phyloP scores from a whole-genome alignment of 805 yeast genomes.

The Candida parachauliodes region DNA sequence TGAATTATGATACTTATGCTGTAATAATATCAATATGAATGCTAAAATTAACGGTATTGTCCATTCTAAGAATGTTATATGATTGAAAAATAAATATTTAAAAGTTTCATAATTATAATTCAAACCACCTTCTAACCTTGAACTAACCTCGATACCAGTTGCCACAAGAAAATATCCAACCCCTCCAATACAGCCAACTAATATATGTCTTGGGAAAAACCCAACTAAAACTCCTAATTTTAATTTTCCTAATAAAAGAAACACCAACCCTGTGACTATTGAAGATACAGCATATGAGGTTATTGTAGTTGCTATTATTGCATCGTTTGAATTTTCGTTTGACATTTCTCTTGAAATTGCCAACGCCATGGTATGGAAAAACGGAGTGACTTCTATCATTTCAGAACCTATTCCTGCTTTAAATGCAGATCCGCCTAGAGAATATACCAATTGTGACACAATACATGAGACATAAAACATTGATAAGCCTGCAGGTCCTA shows the following conservation, averaged over 20 bases:
- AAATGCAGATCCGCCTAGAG: constrained; percentile 88
- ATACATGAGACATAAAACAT: constrained; percentile 92
- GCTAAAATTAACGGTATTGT: constrained; percentile 66
- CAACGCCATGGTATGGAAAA: constrained; percentile 92
- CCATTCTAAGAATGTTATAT: constrained; percentile 48
- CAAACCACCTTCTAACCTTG: constrained; percentile 72
- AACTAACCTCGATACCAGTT: constrained; percentile 90
- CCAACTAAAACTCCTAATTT: constrained; percentile 84
- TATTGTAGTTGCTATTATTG: constrained; percentile 78
- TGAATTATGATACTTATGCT: constrained; percentile 56
- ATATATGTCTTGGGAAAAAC: constrained; percentile 92
- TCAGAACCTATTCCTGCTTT: constrained; percentile 93
- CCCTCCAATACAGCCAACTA: constrained; percentile 97
- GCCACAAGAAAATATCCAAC: constrained; percentile 90
- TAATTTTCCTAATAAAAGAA: constrained; percentile 72
- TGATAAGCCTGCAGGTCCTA: constrained; percentile 88
- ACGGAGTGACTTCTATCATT: constrained; percentile 99
- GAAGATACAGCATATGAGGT: constrained; percentile 82
- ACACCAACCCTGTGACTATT: constrained; percentile 80
- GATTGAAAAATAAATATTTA: constrained; percentile 41
- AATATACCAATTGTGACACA: constrained; percentile 83
- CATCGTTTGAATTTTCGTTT: constrained; percentile 41
- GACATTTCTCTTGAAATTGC: constrained; percentile 59
- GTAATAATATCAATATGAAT: constrained; percentile 51
- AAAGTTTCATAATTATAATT: constrained; percentile 61